Base-by-base conservation (phyloP, 2,329 filamentous ascomycete genomes). In the Fusarium sp. region DNA sequence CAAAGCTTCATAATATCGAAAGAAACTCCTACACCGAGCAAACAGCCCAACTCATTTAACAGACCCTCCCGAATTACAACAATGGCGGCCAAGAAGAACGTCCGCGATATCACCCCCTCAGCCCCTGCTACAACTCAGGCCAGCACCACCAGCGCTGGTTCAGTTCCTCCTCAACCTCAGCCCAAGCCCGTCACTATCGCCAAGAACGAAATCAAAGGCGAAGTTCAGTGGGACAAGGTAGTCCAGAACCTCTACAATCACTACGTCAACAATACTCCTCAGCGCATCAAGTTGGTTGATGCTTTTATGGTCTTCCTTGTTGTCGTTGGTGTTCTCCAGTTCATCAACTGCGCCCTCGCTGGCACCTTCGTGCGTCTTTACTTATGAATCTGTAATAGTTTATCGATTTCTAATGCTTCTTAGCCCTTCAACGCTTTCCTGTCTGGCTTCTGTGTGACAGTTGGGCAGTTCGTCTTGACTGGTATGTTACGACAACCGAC, bases 341-440 rank as follows among this genome's bases (percentile, higher is more conserved):
- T 99, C 83, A 82, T 93, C 69, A 99, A 99, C 85, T 98, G 96
- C 82, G 87, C 98, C 63, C 80, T 98, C 77, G 94, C 91, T 62
- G 96, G 96, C 75, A 98, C 98, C 84, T 99, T 96, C 80, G 96
- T 99, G 89, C 72, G 94, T 90, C 49, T 26, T 24, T 15, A 22
- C 24, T 20, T 17, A 17, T 38, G 20, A 9, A 13, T 38, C 10
- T 36, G 12, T n/a, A 31, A 4, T 22, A n/a, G 7, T n/a, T 20
- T 5, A 42, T 28, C 15, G 14, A 26, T 28, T 70, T 39, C 77
- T 82, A 69, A 79, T 59, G 5, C 11, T 39, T n/a, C 36, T 13
- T 66, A 98, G 96, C 96, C 96, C 15, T 99, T 99, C 88, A 99
- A 99, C 83, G 96, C 97, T 74, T 99, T 99, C 87, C 90, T 99